Evolutionary conservation across 2,329 filamentous ascomycete genomes (phyloP).

Genomic region (Colletotrichum navitas): DNA sequence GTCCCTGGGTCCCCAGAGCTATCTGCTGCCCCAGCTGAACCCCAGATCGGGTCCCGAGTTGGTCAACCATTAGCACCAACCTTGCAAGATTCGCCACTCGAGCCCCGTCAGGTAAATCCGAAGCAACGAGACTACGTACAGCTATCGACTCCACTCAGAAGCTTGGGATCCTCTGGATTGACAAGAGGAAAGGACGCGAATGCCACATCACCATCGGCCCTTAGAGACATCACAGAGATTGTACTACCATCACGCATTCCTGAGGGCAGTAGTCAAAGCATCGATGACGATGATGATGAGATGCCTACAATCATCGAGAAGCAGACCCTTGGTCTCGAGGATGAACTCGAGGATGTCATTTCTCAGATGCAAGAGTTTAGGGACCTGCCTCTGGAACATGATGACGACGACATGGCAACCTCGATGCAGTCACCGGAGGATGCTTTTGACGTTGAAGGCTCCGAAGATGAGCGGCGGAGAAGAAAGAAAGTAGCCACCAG

Average conservation of each 20-base stretch:
- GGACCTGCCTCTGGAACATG: constrained; percentile 67
- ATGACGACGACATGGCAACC: constrained; percentile 58
- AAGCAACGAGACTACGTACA: constrained; percentile 55
- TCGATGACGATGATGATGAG: neutral
- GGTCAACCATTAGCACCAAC: neutral
- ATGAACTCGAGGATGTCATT: constrained; percentile 76
- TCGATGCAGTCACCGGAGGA: constrained; percentile 43
- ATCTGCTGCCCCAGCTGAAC: constrained; percentile 10
- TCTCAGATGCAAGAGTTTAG: constrained; percentile 70
- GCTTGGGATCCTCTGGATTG: constrained; percentile 50
- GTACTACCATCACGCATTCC: neutral
- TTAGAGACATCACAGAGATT: constrained; percentile 17
- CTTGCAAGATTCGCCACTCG: constrained; percentile 57
- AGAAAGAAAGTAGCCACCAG: constrained; percentile 46
- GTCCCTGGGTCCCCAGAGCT: constrained; percentile 62
- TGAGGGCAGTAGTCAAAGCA: neutral
- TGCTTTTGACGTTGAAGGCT: constrained; percentile 40
- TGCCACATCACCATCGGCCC: neutral
- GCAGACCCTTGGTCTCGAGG: constrained; percentile 47
- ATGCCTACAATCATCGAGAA: neutral
- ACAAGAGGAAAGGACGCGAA: constrained; percentile 15
- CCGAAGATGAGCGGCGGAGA: constrained; percentile 47
- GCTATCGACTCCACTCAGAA: constrained; percentile 54
- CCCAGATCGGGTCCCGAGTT: constrained; percentile 50
- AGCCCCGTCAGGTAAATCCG: constrained; percentile 56